Evolutionary conservation across 2,329 filamentous ascomycete species (phyloP), one percentile per base, ranked within the genome.

Genomic region (Lizonia empirigonia): DNA sequence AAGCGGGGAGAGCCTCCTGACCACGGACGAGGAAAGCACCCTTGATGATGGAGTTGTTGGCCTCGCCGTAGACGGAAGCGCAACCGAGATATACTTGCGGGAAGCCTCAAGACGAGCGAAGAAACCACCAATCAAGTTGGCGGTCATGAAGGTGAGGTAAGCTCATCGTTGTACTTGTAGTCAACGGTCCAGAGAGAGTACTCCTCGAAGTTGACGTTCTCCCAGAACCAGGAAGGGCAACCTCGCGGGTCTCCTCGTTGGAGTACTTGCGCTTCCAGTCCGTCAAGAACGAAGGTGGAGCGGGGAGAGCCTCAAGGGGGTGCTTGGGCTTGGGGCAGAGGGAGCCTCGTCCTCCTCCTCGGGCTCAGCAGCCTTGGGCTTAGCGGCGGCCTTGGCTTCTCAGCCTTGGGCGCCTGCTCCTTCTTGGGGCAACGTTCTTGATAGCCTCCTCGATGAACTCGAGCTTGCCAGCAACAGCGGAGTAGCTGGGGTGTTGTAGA

Each of bases 211-310:
- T 94, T 93, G 79, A 86, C 85, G 78, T 95, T 91, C 81, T 97
- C 87, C 93, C 93, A 99, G 87, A 99, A 97, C 89, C 89, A 97
- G 77, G 92, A 70, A 97, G 82, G 69, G 93, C 91, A 60, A 82
- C 87, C 60, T 86, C 81, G 50, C 85, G 84, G 66, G 90, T 92
- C 60, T 97, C 91, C 76, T 88, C 85, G 86, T 99, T 99, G 71
- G 94, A 99, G 86, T 96, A 99, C 78, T 90, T 87, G 74, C 94
- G 91, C 89, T 99, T 99, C 90, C 88, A 96, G 80, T 99, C n/a
- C 94, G 74, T 99, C 94, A 50, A 99, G 84, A 66, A 88, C 82
- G 73, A 96, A 84, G 51, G 87, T 86, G 56, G 94, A 81, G 75
- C 87, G 88, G 71, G 85, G 48, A 97, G 89, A 64, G 85, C 77